Evolutionary conservation across 2,329 filamentous ascomycete species (phyloP).

Genomic region (Ceratocystis diversiconidia): DNA sequence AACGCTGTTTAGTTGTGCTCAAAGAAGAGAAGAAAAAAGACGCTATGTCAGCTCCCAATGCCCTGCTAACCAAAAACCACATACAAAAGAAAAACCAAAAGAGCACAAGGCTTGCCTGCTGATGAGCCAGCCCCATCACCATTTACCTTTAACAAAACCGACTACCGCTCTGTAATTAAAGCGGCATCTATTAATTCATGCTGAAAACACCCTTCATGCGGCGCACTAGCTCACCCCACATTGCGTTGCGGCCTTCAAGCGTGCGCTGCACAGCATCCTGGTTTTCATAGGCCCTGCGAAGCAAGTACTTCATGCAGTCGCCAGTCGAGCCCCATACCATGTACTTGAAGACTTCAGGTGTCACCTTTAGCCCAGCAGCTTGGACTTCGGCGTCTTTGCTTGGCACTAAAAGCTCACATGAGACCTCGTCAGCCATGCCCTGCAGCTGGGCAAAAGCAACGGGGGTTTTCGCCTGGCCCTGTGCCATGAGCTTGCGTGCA

Average conservation of each 20-base stretch:
- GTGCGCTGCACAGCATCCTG: constrained; percentile 54
- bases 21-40: neutral
- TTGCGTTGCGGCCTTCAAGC: constrained; percentile 44
- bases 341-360: constrained; percentile 46
- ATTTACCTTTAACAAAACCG: neutral
- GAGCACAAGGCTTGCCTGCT: neutral
- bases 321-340: constrained; percentile 55
- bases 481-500: constrained; percentile 38
- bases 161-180: neutral
- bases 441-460: constrained; percentile 55
- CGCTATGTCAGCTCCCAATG: neutral
- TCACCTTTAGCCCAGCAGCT: constrained; percentile 5
- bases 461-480: constrained; percentile 28
- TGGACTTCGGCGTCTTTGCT: constrained; percentile 8
- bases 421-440: constrained; percentile 93
- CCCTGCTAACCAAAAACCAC: neutral
- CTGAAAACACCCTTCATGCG: constrained; percentile 34
- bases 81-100: neutral
- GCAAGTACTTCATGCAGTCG: constrained; percentile 77
- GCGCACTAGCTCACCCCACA: constrained; percentile 46
- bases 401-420: constrained; percentile 40
- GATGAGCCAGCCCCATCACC: neutral
- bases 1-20: neutral
- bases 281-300: constrained; percentile 52
- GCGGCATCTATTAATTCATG: constrained; percentile 23